Evolutionary conservation across 2,329 filamentous ascomycete genomes (phyloP).

Genomic region (Aspergillus hiratsukae): DNA sequence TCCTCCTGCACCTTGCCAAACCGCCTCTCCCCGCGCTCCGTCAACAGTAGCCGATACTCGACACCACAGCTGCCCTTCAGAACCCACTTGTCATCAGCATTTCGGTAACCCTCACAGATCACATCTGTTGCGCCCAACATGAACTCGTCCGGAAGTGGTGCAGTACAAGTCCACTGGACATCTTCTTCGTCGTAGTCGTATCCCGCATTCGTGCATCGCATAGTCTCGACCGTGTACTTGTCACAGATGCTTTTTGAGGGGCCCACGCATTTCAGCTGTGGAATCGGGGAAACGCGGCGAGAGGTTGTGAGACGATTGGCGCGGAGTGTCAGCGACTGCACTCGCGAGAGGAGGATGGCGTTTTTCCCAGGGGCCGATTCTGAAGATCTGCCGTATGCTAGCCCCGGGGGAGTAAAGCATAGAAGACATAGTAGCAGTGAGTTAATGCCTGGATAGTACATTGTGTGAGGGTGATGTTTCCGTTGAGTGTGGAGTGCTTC

Average conservation of each 20-base stretch:
- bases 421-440: conserved; percentile 20
- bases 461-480: conserved; percentile 5
- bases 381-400: conserved; percentile 23
- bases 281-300: conserved; percentile 70
- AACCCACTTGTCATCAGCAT: conserved; percentile 74
- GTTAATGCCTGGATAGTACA: conserved; percentile 13
- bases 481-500: not conserved
- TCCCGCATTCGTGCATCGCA: conserved; percentile 88
- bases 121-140: conserved; percentile 85
- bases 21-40: conserved; percentile 66
- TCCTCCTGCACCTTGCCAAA: conserved; percentile 55
- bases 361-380: conserved; percentile 35
- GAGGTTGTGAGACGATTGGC: conserved; percentile 64
- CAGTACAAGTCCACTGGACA: conserved; percentile 87
- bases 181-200: conserved; percentile 73
- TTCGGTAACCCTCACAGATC: conserved; percentile 81
- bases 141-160: conserved; percentile 57
- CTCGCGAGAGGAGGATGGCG: conserved; percentile 59
- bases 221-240: conserved; percentile 70
- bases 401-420: conserved; percentile 11
- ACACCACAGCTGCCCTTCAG: conserved; percentile 89
- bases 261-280: conserved; percentile 74
- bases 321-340: conserved; percentile 75
- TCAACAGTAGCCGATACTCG: conserved; percentile 78
- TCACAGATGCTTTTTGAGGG: conserved; percentile 57